Percentiles rank a stretch among this genome's conserved stretches.
These are phyloP conservation scores for Annulohypoxylon maeteangense DNA, from an alignment of 495 filamentous ascomycete genomes.

Conservation along the genomic window DNA sequence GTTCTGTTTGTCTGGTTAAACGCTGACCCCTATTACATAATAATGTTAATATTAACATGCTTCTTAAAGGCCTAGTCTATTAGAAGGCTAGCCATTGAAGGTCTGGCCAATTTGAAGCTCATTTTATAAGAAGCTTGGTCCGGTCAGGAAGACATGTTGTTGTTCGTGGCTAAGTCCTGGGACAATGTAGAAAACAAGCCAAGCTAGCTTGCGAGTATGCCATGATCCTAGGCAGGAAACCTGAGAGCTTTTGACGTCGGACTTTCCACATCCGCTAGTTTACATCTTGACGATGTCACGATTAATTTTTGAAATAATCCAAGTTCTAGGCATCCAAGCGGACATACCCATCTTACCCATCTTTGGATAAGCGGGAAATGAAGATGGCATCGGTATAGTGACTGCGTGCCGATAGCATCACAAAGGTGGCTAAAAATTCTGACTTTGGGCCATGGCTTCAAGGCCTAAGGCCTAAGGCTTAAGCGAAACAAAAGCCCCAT, in stretches of 20 bases:
- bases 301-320: not conserved
- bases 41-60: not conserved
- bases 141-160: not conserved
- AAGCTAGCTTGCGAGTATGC: not conserved
- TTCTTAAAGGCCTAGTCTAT: not conserved
- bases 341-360: not conserved
- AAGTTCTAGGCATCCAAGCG: not conserved
- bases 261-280: not conserved
- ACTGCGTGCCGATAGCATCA: not conserved
- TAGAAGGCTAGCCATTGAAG: not conserved
- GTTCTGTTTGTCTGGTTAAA: not conserved
- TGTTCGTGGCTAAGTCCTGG: not conserved
- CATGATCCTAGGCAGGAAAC: not conserved
- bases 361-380: not conserved
- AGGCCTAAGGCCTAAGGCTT: not conserved
- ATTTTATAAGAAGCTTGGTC: not conserved
- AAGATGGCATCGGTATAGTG: not conserved
- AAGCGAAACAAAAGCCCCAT: not conserved
- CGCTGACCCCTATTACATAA: not conserved
- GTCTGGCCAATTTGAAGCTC: not conserved
- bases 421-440: not conserved
- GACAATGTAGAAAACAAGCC: not conserved
- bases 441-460: not conserved
- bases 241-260: not conserved
- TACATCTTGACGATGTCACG: not conserved